Evolutionary conservation across 1,284 basidiomycete species (phyloP).

Genomic region (Gymnopus androsaceus): DNA sequence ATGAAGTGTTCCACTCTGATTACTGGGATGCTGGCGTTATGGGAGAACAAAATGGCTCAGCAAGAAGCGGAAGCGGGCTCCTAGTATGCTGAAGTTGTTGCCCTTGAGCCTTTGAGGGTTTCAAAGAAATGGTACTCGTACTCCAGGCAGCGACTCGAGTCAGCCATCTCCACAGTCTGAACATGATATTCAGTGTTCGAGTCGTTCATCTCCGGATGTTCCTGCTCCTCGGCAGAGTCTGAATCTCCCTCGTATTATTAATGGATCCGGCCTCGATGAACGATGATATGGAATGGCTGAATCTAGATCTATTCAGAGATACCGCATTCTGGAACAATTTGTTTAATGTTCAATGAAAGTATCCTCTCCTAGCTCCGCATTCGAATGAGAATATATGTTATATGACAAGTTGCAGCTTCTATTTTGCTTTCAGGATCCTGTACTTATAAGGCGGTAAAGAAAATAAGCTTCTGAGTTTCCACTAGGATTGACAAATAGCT

Average conservation of each 20-base stretch:
- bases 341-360: neutral
- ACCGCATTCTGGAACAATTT: conserved; percentile 8
- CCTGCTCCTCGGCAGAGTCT: neutral
- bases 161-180: neutral
- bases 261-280: neutral
- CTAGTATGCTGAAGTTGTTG: neutral
- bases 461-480: too few species aligned
- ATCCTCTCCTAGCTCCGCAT: neutral
- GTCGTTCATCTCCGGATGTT: neutral
- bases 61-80: neutral
- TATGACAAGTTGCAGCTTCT: neutral
- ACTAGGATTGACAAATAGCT: too few species aligned
- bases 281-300: neutral
- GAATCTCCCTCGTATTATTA: neutral
- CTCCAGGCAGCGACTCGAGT: neutral
- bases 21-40: conserved; percentile 11
- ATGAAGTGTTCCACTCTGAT: conserved; percentile 13
- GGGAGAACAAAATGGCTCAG: conserved; percentile 1
- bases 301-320: conserved; percentile 5
- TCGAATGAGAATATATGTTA: too few species aligned
- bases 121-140: neutral
- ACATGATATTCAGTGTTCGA: neutral
- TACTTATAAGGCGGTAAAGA: too few species aligned
- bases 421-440: too few species aligned
- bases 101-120: neutral